Evolutionary conservation across 2,329 filamentous ascomycete species (phyloP).

Genomic region (Rutstroemia sp.): DNA sequence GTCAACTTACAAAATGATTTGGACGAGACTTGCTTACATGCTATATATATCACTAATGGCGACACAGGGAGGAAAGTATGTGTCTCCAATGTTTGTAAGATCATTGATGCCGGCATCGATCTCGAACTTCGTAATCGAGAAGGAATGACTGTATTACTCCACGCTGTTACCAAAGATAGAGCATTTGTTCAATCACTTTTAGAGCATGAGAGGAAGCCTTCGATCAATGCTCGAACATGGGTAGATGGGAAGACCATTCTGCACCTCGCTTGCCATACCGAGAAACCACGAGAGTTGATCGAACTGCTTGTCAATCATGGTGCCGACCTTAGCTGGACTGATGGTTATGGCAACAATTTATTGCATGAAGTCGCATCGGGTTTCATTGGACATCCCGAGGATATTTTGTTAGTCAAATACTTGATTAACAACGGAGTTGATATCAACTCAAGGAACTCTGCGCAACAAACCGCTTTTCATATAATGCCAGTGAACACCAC

Average conservation of each 20-base stretch:
- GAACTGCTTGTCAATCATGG: constrained; percentile 5
- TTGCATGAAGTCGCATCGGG: constrained; percentile 1
- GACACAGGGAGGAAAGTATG: background rate
- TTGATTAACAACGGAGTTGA: background rate
- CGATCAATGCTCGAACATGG: background rate
- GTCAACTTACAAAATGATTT: background rate
- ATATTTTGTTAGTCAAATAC: background rate
- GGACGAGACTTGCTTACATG: background rate
- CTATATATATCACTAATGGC: background rate
- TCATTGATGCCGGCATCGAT: background rate
- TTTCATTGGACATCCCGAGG: background rate
- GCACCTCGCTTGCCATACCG: constrained; percentile 3
- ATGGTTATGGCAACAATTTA: constrained; percentile 9
- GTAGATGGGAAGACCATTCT: constrained; percentile 4
- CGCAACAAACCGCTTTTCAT: constrained; percentile 6
- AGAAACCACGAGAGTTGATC: background rate
- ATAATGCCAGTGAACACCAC: background rate
- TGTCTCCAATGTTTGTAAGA: background rate
- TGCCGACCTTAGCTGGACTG: constrained; percentile 4
- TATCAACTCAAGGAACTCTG: background rate
- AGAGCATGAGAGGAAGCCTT: background rate
- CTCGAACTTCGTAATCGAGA: background rate
- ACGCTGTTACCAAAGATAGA: background rate
- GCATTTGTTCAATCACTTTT: background rate
- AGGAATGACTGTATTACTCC: background rate